phyloP scores from a whole-genome alignment of 352 stramenopile species.

The Aphanomyces invadans region DNA sequence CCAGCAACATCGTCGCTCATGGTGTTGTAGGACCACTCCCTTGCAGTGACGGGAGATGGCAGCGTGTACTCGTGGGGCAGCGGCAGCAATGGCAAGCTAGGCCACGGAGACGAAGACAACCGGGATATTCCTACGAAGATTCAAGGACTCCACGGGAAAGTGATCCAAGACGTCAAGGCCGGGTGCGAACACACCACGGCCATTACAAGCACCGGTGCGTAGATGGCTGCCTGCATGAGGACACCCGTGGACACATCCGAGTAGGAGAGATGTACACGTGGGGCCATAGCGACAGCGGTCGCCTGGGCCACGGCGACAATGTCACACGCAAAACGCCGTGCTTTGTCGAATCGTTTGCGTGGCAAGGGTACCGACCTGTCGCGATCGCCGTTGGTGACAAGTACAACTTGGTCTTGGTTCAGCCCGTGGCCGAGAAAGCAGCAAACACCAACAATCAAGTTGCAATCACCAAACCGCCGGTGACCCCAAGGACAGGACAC shows the following conservation, averaged over 20 bases:
- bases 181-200: slow-evolving; percentile 70
- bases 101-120: slow-evolving; percentile 74
- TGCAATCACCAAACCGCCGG: background rate
- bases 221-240: too few relatives aligned
- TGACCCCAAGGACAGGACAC: background rate
- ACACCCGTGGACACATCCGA: too few relatives aligned
- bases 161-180: slow-evolving; percentile 59
- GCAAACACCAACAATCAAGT: slow-evolving; percentile 8
- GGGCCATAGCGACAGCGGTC: slow-evolving; percentile 70
- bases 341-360: slow-evolving; percentile 45
- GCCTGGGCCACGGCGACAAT: slow-evolving; percentile 63
- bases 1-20: background rate
- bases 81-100: slow-evolving; percentile 72
- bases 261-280: slow-evolving; percentile 61
- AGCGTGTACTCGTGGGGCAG: slow-evolving; percentile 73
- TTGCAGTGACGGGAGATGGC: slow-evolving; percentile 51
- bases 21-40: slow-evolving; percentile 49
- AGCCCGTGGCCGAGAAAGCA: slow-evolving; percentile 29
- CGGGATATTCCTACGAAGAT: slow-evolving; percentile 54
- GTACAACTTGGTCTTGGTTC: slow-evolving; percentile 73
- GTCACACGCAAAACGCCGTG: slow-evolving; percentile 52
- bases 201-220: slow-evolving; percentile 26
- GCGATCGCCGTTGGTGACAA: slow-evolving; percentile 80
- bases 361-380: slow-evolving; percentile 45
- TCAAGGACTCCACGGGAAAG: slow-evolving; percentile 37